phyloP scores from a whole-genome alignment of 768 basidiomycete species.

The Boletus reticulatus region DNA sequence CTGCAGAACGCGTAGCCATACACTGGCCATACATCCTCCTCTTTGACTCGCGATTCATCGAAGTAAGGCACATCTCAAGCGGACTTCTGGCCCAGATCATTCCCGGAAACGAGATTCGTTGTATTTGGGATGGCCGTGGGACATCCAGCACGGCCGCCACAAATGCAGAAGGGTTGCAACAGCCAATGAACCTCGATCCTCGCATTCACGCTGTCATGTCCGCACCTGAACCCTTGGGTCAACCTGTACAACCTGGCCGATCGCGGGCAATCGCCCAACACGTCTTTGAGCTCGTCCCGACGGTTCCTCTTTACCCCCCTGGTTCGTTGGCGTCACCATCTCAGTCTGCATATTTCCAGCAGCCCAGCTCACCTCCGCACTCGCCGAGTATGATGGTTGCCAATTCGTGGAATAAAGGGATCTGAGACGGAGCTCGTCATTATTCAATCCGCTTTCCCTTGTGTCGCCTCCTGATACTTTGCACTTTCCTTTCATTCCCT shows the following conservation, averaged over 20 bases:
- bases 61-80: constrained; percentile 80
- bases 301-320: constrained; percentile 37
- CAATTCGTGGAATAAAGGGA: constrained; percentile 23
- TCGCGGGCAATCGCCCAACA: constrained; percentile 61
- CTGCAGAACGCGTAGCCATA: constrained; percentile 83
- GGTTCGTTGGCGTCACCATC: constrained; percentile 54
- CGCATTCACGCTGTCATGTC: constrained; percentile 89
- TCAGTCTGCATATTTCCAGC: constrained; percentile 50
- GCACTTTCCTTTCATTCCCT: no score
- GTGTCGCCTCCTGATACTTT: neutral
- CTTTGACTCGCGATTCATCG: constrained; percentile 88
- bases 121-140: constrained; percentile 87
- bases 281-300: constrained; percentile 69
- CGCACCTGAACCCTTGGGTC: constrained; percentile 37
- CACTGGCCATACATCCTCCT: constrained; percentile 87
- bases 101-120: constrained; percentile 75
- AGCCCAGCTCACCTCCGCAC: constrained; percentile 52
- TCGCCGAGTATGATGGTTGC: constrained; percentile 44
- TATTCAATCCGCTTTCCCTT: neutral
- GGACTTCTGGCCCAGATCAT: constrained; percentile 83
- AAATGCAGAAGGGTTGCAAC: constrained; percentile 33
- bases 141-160: constrained; percentile 25
- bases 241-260: constrained; percentile 38
- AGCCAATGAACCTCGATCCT: constrained; percentile 66
- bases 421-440: neutral